Base-by-base conservation (phyloP, 768 basidiomycete genomes). In the Roridomyces roridus region DNA sequence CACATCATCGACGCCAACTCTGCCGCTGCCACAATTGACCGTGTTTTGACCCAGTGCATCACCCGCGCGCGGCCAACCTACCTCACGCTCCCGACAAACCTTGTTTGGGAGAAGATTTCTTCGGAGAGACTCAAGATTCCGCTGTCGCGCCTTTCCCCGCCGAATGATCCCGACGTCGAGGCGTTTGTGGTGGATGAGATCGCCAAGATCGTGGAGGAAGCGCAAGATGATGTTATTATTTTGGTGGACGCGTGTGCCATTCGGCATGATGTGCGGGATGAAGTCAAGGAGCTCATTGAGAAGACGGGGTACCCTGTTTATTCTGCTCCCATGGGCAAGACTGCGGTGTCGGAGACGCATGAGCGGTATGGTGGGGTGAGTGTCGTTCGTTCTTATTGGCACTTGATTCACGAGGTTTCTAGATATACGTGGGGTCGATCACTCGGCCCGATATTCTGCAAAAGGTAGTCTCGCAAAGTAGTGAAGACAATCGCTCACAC, bases 1-100 rank as follows among this genome's bases (percentile, higher is more conserved):
- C 72, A 74, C 25, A 70, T 98, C 18, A 78, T 69, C 51, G 74
- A 79, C 51, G 80, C 80, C 46, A 70, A 73, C 2, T 74, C 77
- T 5, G 92, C 91, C 2, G 85, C 83, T 0, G 73, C 77, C 2
- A 84, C 90, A 63, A 91, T 98, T 29, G 95, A 98, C 69, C 83
- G 88, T 47, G 76, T 93, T 45, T 76, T 98, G 41, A 82, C 80
- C 11, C 86, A 85, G 36, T 90, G 88, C 58, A 81, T 91, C 34
- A 82, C 80, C 17, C 72, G 66, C 84, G 89, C 88, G 25, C 86
- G 92, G 18, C 96, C 96, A 0, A 92, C 91, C 28, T 98, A 98
- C 67, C 73, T 98, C 36, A 83, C 88, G 31, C 77, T 98, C 11
- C 96, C 94, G 1, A 95, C 88, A 6, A 91, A 98, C 69, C 76